phyloP scores from a whole-genome alignment of 2,329 filamentous ascomycete genomes.

The Hymenoscyphus occultus region DNA sequence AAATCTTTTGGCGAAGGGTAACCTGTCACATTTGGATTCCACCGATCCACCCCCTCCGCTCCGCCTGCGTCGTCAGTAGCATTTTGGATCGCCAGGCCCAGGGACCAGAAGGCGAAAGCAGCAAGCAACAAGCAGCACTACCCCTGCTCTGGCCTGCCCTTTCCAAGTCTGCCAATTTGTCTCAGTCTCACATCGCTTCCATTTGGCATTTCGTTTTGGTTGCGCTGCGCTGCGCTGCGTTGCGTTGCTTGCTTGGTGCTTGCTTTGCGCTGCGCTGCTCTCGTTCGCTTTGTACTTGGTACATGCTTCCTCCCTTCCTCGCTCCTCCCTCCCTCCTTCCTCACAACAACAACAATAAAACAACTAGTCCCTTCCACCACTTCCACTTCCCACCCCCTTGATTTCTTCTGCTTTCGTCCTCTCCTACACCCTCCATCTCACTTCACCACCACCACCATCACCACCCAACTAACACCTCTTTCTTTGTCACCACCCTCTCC shows the following conservation, averaged over 20 bases:
- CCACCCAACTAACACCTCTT: not conserved
- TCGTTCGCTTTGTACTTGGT: constrained; percentile 15
- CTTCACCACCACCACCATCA: not conserved
- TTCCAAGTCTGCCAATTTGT: constrained; percentile 3
- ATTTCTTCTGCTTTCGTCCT: not conserved
- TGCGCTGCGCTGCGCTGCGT: not conserved
- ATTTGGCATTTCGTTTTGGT: not conserved
- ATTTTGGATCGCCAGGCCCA: not conserved
- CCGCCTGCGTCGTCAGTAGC: not conserved
- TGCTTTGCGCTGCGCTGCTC: not conserved
- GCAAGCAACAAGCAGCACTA: not conserved
- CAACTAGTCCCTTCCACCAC: not conserved
- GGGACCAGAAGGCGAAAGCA: not conserved
- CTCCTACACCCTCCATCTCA: constrained; percentile 7
- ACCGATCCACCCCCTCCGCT: not conserved
- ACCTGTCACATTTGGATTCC: constrained; percentile 6
- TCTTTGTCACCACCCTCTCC: constrained; percentile 1
- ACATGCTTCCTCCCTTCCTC: not conserved
- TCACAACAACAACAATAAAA: too few relatives aligned
- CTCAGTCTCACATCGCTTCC: not conserved
- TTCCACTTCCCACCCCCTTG: not conserved
- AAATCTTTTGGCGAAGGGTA: constrained; percentile 9
- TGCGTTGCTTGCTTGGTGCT: not conserved
- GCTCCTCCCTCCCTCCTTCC: not conserved
- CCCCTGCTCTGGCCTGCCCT: not conserved